Evolutionary conservation across 108 stramenopile genomes (phyloP).

Genomic region (Cyclotella sp.): DNA sequence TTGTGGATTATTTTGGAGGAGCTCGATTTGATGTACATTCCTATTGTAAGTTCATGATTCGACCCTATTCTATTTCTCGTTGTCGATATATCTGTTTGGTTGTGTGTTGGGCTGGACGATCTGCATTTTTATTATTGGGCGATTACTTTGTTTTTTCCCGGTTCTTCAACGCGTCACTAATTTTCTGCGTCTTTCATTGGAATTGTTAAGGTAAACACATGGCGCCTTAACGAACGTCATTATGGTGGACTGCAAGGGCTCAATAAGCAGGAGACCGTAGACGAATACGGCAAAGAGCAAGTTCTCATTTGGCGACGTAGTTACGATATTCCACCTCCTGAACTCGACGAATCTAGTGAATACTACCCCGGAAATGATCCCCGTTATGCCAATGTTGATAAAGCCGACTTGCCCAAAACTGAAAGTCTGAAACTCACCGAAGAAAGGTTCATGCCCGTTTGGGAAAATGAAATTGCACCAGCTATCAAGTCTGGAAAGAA

Average conservation of each 20-base stretch:
- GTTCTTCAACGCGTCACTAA: neutral
- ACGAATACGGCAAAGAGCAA: slow-evolving; percentile 95
- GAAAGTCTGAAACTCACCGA: slow-evolving; percentile 93
- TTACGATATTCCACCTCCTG: slow-evolving; percentile 97
- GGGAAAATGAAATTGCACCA: slow-evolving; percentile 90
- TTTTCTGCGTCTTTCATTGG: neutral
- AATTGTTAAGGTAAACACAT: slow-evolving; percentile 51
- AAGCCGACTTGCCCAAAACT: slow-evolving; percentile 71
- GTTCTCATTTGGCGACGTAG: slow-evolving; percentile 94
- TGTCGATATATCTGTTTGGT: neutral
- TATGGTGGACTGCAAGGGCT: slow-evolving; percentile 94
- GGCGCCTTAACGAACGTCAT: slow-evolving; percentile 97
- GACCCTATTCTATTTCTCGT: neutral
- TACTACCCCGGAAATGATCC: slow-evolving; percentile 93
- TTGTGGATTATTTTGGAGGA: slow-evolving; percentile 88
- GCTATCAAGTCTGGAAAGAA: slow-evolving; percentile 93
- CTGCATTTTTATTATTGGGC: neutral
- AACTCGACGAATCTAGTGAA: slow-evolving; percentile 68
- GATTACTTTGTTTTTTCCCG: neutral
- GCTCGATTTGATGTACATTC: slow-evolving; percentile 93
- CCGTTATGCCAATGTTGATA: slow-evolving; percentile 79
- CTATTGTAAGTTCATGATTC: slow-evolving; percentile 63
- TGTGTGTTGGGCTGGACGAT: neutral
- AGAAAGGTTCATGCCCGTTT: slow-evolving; percentile 94
- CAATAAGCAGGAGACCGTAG: slow-evolving; percentile 98